phyloP scores from a whole-genome alignment of 2,329 filamentous ascomycete genomes.

The Epichloe scottii region DNA sequence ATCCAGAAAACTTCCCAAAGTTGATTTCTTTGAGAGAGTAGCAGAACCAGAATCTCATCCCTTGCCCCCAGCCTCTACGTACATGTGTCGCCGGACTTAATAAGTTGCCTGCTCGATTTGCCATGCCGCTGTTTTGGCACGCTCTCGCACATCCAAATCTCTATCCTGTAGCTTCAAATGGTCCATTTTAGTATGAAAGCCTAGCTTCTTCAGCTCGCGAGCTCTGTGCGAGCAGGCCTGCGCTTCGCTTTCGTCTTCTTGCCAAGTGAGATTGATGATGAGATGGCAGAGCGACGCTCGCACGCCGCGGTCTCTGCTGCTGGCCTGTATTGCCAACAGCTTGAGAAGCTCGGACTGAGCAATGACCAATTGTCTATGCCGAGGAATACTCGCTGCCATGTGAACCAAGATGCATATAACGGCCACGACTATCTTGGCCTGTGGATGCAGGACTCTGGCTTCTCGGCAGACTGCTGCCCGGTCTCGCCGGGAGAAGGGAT shows the following conservation, averaged over 20 bases:
- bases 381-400: conserved; percentile 68
- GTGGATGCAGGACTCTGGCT: conserved; percentile 41
- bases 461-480: conserved; percentile 21
- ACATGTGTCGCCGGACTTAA: conserved; percentile 1
- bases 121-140: conserved; percentile 67
- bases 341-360: conserved; percentile 65
- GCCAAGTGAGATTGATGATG: conserved; percentile 73
- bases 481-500: conserved; percentile 36
- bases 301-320: conserved; percentile 59
- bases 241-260: conserved; percentile 60
- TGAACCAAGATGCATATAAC: conserved; percentile 78
- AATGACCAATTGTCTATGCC: conserved; percentile 66
- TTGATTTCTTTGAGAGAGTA: too few relatives aligned
- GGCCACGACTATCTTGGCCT: conserved; percentile 59
- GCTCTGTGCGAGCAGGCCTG: conserved; percentile 54
- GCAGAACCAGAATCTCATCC: not conserved
- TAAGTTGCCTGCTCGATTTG: conserved; percentile 45
- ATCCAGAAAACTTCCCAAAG: too few relatives aligned
- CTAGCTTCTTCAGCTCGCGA: conserved; percentile 55
- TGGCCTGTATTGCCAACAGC: conserved; percentile 60
- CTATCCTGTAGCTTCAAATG: conserved; percentile 50
- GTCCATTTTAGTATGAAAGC: conserved; percentile 55
- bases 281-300: conserved; percentile 72
- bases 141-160: conserved; percentile 72
- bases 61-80: not conserved